Percentiles rank a stretch among this genome's conserved stretches.
Evolutionary conservation across 2,329 filamentous ascomycete genomes (phyloP).

Genomic region (Teratosphaeriaceae sp.): DNA sequence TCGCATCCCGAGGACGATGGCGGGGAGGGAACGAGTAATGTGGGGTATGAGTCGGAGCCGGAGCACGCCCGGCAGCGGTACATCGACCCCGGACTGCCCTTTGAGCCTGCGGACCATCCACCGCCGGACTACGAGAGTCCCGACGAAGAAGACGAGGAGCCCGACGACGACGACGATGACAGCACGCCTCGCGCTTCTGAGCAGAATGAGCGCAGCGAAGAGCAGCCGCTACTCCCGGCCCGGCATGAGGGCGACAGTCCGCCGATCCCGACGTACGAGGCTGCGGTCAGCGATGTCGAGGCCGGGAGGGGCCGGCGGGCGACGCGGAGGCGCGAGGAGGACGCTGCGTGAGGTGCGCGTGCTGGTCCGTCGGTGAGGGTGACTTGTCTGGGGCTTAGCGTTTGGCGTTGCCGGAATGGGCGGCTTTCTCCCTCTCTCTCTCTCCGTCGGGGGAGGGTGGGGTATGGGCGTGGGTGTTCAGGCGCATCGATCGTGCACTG

Average conservation of each 20-base stretch:
- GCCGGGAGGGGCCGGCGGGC: constrained; percentile 23
- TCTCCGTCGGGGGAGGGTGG: no score
- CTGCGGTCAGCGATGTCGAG: constrained; percentile 49
- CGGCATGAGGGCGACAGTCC: constrained; percentile 36
- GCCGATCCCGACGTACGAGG: constrained; percentile 77
- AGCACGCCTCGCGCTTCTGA: constrained; percentile 20
- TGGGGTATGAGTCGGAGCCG: constrained; percentile 13
- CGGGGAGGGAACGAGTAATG: constrained; percentile 18
- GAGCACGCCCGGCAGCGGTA: constrained; percentile 3
- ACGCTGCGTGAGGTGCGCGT: no score
- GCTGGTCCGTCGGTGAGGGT: no score
- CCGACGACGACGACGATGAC: constrained; percentile 8
- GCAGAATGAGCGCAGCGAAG: constrained; percentile 11
- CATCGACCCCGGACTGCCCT: constrained; percentile 21
- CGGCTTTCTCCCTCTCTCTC: no score
- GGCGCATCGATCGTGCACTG: no score
- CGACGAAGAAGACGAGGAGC: constrained; percentile 23
- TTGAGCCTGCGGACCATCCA: constrained; percentile 29
- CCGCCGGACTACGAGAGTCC: constrained; percentile 47
- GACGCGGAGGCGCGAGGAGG: constrained; percentile 10
- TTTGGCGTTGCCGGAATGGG: no score
- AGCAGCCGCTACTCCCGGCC: constrained; percentile 11
- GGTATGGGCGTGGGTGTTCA: no score
- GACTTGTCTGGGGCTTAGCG: no score
- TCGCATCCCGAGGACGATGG: constrained; percentile 33